Conservation (phyloP, 352 stramenopile genomes). For the Globisporangium cystogenes region DNA sequence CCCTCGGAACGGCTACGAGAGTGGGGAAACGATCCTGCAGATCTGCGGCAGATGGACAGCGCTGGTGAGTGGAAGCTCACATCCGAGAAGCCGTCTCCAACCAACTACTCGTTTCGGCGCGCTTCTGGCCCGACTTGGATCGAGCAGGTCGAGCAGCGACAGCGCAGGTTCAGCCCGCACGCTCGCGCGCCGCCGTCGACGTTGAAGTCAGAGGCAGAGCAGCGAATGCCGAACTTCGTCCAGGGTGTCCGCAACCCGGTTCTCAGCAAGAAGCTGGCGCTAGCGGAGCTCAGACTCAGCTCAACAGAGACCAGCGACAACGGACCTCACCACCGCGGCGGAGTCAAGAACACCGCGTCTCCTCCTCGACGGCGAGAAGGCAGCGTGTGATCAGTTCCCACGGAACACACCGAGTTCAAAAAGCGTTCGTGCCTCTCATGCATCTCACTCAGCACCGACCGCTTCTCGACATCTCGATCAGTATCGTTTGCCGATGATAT, state of each 20-base stretch:
- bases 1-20: constrained; percentile 33
- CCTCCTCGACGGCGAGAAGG: neutral
- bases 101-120: constrained; percentile 50
- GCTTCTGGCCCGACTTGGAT: constrained; percentile 55
- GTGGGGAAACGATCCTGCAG: constrained; percentile 28
- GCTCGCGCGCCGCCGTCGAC: constrained; percentile 12
- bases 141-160: constrained; percentile 53
- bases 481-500: constrained; percentile 27
- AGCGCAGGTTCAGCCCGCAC: constrained; percentile 32
- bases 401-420: neutral
- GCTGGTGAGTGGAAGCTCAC: constrained; percentile 53
- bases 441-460: neutral
- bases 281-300: neutral
- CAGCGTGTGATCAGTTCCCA: neutral
- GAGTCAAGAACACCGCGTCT: neutral
- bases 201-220: constrained; percentile 15
- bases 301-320: neutral
- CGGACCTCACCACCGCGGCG: neutral
- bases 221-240: constrained; percentile 42
- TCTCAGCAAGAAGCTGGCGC: constrained; percentile 16
- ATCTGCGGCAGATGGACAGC: constrained; percentile 46
- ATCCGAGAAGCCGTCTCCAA: constrained; percentile 55
- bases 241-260: constrained; percentile 39
- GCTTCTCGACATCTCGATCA: neutral
- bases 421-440: neutral